These are phyloP conservation scores for Raffaelea ambrosiae DNA, from an alignment of 2,329 filamentous ascomycete genomes.

Conservation along the genomic window DNA sequence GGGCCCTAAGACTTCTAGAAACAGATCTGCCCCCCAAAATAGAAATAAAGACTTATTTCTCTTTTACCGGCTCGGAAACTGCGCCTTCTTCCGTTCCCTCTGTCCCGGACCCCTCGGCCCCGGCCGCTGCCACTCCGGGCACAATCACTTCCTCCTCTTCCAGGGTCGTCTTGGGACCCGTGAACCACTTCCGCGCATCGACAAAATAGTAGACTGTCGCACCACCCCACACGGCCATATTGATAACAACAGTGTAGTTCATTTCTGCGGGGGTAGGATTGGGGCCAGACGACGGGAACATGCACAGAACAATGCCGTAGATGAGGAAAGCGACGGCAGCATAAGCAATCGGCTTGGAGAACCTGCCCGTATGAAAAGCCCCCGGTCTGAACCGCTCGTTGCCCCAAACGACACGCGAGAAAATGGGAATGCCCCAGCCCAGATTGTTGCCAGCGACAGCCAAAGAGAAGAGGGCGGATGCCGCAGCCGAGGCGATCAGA, in stretches of 20 bases:
- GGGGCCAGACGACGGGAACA: constrained; percentile 50
- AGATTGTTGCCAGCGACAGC: constrained; percentile 53
- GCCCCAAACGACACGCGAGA: constrained; percentile 50
- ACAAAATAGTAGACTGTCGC: constrained; percentile 46
- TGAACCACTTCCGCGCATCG: constrained; percentile 51
- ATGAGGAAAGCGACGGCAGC: constrained; percentile 43
- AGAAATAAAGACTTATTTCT: too few relatives aligned
- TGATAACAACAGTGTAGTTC: constrained; percentile 58
- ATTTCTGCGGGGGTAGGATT: constrained; percentile 40
- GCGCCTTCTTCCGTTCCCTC: neutral
- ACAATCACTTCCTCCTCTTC: constrained; percentile 15
- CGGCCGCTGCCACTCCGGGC: neutral
- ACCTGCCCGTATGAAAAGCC: constrained; percentile 47
- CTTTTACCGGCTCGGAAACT: too few relatives aligned
- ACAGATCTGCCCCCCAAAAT: too few relatives aligned
- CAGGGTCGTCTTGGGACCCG: constrained; percentile 49
- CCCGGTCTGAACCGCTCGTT: constrained; percentile 48
- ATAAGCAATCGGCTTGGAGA: constrained; percentile 44
- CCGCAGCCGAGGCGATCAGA: constrained; percentile 48
- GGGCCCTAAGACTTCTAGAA: too few relatives aligned
- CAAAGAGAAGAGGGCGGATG: constrained; percentile 50
- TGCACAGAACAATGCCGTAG: constrained; percentile 47
- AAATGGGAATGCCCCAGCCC: constrained; percentile 50
- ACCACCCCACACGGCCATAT: constrained; percentile 49
- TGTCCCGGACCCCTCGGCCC: neutral